Evolutionary conservation across 2,329 filamentous ascomycete species (phyloP).

Genomic region (Scedosporium aurantiacum): DNA sequence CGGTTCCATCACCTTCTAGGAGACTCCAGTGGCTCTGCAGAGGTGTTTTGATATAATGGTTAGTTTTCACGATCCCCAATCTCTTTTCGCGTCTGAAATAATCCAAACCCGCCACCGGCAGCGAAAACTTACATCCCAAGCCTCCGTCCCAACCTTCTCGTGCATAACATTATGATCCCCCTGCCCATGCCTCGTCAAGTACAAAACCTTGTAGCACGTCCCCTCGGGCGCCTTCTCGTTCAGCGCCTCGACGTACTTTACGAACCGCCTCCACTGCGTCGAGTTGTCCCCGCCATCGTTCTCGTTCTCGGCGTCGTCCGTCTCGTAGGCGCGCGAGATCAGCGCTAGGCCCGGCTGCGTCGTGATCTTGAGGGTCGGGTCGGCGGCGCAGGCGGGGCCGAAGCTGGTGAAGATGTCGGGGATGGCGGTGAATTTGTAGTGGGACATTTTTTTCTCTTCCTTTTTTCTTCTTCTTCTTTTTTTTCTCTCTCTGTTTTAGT

Average conservation of each 20-base stretch:
- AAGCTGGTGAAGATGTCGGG: slow-evolving; percentile 38
- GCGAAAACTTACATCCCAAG: slow-evolving; percentile 36
- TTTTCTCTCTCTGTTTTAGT: background rate
- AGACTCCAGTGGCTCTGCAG: slow-evolving; percentile 25
- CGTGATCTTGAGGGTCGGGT: slow-evolving; percentile 18
- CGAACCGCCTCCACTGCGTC: slow-evolving; percentile 40
- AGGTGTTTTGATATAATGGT: too few relatives aligned
- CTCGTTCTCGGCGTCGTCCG: slow-evolving; percentile 18
- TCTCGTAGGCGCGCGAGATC: slow-evolving; percentile 36
- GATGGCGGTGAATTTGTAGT: slow-evolving; percentile 22
- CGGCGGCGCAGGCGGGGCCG: slow-evolving; percentile 15
- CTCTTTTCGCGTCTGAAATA: background rate
- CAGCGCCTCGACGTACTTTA: slow-evolving; percentile 32
- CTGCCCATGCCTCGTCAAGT: slow-evolving; percentile 45
- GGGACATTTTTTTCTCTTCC: background rate
- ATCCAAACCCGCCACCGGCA: background rate
- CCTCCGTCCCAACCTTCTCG: slow-evolving; percentile 42
- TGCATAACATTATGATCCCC: slow-evolving; percentile 39
- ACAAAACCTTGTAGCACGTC: slow-evolving; percentile 42
- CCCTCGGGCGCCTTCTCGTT: slow-evolving; percentile 29
- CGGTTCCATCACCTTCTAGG: slow-evolving; percentile 25
- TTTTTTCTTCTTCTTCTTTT: background rate
- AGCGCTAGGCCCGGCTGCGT: slow-evolving; percentile 42
- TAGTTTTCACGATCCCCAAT: too few relatives aligned
- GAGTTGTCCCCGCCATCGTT: background rate